A percentile compares a stretch with the other conserved stretches of the same genome.
These are phyloP conservation scores for Leccinum uliginosum DNA, from an alignment of 768 basidiomycete species.

Conservation along the genomic window DNA sequence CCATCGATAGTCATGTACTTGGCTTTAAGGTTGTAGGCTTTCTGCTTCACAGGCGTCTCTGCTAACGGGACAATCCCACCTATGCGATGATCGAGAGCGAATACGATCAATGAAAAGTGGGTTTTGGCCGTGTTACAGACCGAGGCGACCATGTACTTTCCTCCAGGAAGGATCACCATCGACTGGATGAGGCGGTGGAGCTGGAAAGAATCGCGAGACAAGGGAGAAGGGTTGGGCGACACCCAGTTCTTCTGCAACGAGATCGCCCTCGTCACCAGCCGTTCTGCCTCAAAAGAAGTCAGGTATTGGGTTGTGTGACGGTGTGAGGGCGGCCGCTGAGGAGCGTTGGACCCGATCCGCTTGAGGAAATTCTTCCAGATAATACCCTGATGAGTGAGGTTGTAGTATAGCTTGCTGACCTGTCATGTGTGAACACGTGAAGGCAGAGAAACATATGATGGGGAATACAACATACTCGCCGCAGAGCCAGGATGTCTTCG, in stretches of 20 bases:
- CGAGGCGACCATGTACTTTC: constrained; percentile 64
- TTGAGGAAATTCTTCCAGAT: constrained; percentile 66
- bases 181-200: constrained; percentile 39
- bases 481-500: constrained; percentile 35
- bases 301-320: constrained; percentile 35
- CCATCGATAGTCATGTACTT: constrained; percentile 50
- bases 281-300: constrained; percentile 44
- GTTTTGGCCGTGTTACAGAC: constrained; percentile 41
- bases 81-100: constrained; percentile 49
- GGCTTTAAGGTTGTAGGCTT: constrained; percentile 56
- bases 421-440: constrained; percentile 23
- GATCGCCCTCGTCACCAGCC: constrained; percentile 55
- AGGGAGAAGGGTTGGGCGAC: constrained; percentile 32
- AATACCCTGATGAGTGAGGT: constrained; percentile 61
- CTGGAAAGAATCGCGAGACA: constrained; percentile 23
- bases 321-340: constrained; percentile 57
- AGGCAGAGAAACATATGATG: neutral
- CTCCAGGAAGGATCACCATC: constrained; percentile 61
- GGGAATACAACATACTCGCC: constrained; percentile 27
- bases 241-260: constrained; percentile 62
- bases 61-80: constrained; percentile 43
- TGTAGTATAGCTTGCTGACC: constrained; percentile 57
- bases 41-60: constrained; percentile 43
- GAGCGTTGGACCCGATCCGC: constrained; percentile 50
- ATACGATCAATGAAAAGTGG: constrained; percentile 50